Percentiles rank a stretch among this genome's conserved stretches.
These are phyloP conservation scores for Dinochytrium kinnereticum DNA, from an alignment of 371 early-diverging fungal species.

Conservation along the genomic window DNA sequence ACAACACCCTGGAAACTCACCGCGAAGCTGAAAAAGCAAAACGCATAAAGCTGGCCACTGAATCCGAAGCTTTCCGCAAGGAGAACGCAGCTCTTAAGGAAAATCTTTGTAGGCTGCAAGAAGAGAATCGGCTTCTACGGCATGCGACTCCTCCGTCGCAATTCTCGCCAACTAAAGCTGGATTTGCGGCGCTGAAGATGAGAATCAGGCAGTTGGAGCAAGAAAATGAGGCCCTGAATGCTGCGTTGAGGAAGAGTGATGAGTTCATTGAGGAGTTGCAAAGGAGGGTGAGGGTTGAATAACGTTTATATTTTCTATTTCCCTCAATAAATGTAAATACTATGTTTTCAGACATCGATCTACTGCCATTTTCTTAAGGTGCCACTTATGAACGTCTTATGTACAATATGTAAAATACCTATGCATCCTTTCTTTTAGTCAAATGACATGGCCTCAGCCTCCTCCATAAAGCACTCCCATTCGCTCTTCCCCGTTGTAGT, in stretches of 20 bases:
- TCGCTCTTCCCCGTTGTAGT: no score
- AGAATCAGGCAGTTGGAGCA: conserved; percentile 1
- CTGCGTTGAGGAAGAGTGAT: conserved; percentile 16
- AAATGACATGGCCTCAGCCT: no score
- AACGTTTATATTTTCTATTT: not conserved
- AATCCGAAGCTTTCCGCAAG: not conserved
- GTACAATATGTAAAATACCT: no score
- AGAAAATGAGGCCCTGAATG: conserved; percentile 16
- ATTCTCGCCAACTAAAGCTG: not conserved
- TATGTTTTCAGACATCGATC: no score
- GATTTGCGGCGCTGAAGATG: conserved; percentile 7
- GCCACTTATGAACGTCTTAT: no score
- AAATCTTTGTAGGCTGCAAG: not conserved
- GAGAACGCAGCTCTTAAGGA: not conserved
- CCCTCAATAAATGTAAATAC: no score
- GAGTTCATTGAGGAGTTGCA: conserved; percentile 23
- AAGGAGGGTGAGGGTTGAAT: not conserved
- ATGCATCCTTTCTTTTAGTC: no score
- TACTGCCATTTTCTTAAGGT: no score
- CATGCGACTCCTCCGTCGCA: not conserved
- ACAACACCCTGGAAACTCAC: not conserved
- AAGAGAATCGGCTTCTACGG: not conserved
- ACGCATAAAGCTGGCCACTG: no score
- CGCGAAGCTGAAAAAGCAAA: not conserved
- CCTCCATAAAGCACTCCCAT: no score